Base-by-base conservation (phyloP, 1,284 basidiomycete species). In the Marasmius oreades region DNA sequence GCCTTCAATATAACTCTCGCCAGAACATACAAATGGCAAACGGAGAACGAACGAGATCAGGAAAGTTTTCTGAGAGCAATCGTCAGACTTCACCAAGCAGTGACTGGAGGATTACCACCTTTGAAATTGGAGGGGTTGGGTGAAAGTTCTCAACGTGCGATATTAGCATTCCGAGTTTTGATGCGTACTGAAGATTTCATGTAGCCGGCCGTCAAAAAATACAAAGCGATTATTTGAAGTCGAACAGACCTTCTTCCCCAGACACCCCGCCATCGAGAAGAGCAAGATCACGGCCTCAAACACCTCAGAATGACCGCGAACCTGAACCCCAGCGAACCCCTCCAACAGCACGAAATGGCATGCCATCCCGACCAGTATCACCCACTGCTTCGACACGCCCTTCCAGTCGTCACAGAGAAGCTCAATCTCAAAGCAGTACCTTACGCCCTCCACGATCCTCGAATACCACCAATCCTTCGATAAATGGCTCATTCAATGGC, bases 1-100 rank as follows among this genome's bases (percentile, higher is more conserved):
- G 76, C 81, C 23, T 92, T 96, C 70, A 88, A 87, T 59, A 80
- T 97, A 56, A 90, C 90, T 1, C 81, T 97, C 59, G 85, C 89
- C 14, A 84, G 93, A 68, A 86, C 90, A 18, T 97, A 97, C 73
- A 80, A 78, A 65, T 97, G 93, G 93, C 81, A 87, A 65, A 91
- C 92, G 0, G 93, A 95, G 67, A 80, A 81, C 53, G 69, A 81
- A 34, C 68, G 69, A 14, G 92, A 95, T 61, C 93, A 95, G 67
- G 67, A 75, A 5, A 73, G 74, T 12, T 97, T 97, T 69, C 70
- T 96, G 46, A 77, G 80, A 39, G 77, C 86, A 0, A 63, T 89
- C 36, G 74, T 93, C 57, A 78, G 84, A 55, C 78, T 93, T n/a
- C 94, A 88, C 70, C 79, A 80, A 45, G 73, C 77, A 33, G 77